Evolutionary conservation across 805 yeast species (phyloP), one percentile per base, ranked within the genome.

Genomic region (Candida chilensis): DNA sequence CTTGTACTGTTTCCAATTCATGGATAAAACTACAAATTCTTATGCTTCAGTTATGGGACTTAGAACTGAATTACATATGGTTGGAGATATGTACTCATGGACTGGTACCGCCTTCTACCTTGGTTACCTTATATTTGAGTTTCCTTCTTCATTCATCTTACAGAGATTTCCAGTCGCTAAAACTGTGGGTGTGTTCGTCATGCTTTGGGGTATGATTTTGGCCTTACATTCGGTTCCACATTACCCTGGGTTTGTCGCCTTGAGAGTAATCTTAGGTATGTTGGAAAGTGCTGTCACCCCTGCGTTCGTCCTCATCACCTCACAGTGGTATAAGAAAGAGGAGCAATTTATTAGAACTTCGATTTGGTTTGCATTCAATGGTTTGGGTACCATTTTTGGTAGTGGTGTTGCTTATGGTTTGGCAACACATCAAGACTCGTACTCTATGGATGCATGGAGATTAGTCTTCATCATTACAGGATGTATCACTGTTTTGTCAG

Each of bases 121-220:
- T 24, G 88, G 87, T 3, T 81, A 78, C 45, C 48, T 80, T 29
- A 57, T 55, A 6, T 77, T 74, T 42, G 78, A 73, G 39, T 51
- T 68, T 32, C 71, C 76, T 4, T 62, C 69, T 3, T 48, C 60
- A 7, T 43, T 54, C 28, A 29, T 64, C 1, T 44, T 76, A 16
- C 87, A 80, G 47, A 60, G 57, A 32, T 66, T 74, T 30, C 80
- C 78, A 3, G 60, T 79, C 37, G 64, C 75, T 4, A 73, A 70
- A 38, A 51, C 73, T 4, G 57, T 68, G 3, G 55, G 71, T 7
- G 36, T 49, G 1, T 64, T 67, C 35, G 64, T 78, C 24, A 42
- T 74, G n/a, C 26, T 70, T 0, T 80, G 88, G 87, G 86, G 86
- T 15, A 41, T 47, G 18, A 47, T 74, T n/a, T 50, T 75, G 20